A percentile compares a stretch with the other conserved stretches of the same genome.
These are phyloP conservation scores for Backusella sp. DNA, from an alignment of 192 early-diverging fungal species.

Conservation along the genomic window DNA sequence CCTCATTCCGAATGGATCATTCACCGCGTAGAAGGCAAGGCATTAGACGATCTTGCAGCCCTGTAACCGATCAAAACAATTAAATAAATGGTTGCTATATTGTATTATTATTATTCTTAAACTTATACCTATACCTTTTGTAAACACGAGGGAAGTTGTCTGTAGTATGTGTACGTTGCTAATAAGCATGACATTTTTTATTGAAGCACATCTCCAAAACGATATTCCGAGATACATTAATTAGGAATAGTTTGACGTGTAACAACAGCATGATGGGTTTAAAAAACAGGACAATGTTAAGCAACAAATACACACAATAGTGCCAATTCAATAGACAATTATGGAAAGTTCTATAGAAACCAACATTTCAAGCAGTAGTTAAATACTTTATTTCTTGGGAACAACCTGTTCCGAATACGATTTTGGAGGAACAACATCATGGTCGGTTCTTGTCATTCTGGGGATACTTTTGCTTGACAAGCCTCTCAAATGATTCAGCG, in stretches of 20 bases:
- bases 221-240: neutral
- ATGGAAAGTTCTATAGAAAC: neutral
- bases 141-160: too few species aligned
- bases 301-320: too few species aligned
- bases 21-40: constrained; percentile 63
- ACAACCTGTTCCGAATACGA: neutral
- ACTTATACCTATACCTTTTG: neutral
- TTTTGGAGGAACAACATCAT: neutral
- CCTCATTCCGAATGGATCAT: constrained; percentile 76
- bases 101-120: neutral
- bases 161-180: neutral
- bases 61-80: constrained; percentile 24
- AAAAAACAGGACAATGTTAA: too few species aligned
- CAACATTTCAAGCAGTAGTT: too few species aligned
- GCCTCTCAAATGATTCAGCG: neutral
- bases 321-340: too few species aligned
- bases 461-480: neutral
- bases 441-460: neutral
- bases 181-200: neutral
- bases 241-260: neutral
- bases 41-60: constrained; percentile 51
- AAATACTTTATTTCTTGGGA: neutral
- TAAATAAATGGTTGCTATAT: neutral
- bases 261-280: neutral
- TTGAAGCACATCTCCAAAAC: neutral